A percentile compares a stretch with the other conserved stretches of the same genome.
Evolutionary conservation across 2,329 filamentous ascomycete species (phyloP).

Genomic region (Scortechinia acanthostroma): DNA sequence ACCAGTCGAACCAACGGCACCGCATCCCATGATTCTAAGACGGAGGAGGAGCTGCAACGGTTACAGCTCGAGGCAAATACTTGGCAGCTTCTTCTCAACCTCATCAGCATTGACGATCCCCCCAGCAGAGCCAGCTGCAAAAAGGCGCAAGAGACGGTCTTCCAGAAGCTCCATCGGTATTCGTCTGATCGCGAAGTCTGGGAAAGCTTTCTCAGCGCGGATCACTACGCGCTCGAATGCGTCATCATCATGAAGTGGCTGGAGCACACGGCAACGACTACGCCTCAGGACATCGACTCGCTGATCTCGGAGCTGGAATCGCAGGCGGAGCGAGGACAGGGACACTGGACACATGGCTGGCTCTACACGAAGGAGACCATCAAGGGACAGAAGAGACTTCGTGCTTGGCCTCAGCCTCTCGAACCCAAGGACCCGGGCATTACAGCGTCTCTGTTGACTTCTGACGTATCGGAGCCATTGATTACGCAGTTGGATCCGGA

Average conservation of each 20-base stretch:
- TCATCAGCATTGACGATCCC: slow-evolving; percentile 40
- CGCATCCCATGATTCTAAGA: slow-evolving; percentile 3
- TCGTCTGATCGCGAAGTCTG: slow-evolving; percentile 49
- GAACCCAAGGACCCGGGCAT: slow-evolving; percentile 31
- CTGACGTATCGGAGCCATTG: slow-evolving; percentile 33
- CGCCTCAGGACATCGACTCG: slow-evolving; percentile 38
- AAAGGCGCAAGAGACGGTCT: slow-evolving; percentile 22
- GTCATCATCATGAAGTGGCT: slow-evolving; percentile 50
- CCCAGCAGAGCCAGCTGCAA: slow-evolving; percentile 22
- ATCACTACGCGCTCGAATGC: slow-evolving; percentile 48
- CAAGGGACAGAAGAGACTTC: slow-evolving; percentile 53
- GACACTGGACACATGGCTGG: slow-evolving; percentile 52
- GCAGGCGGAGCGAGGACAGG: slow-evolving; percentile 37
- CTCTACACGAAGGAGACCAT: slow-evolving; percentile 54
- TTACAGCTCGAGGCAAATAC: slow-evolving; percentile 53
- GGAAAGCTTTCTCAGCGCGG: slow-evolving; percentile 45
- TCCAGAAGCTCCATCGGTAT: slow-evolving; percentile 36
- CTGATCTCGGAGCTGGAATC: slow-evolving; percentile 41
- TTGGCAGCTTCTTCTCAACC: slow-evolving; percentile 48
- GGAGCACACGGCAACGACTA: slow-evolving; percentile 40
- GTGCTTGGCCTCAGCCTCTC: slow-evolving; percentile 36
- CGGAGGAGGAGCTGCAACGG: slow-evolving; percentile 25
- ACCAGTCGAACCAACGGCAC: background rate
- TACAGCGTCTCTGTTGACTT: slow-evolving; percentile 25
- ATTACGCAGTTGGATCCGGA: slow-evolving; percentile 58